Base-by-base conservation (phyloP, 2,329 filamentous ascomycete genomes). In the Exophiala mesophila region DNA sequence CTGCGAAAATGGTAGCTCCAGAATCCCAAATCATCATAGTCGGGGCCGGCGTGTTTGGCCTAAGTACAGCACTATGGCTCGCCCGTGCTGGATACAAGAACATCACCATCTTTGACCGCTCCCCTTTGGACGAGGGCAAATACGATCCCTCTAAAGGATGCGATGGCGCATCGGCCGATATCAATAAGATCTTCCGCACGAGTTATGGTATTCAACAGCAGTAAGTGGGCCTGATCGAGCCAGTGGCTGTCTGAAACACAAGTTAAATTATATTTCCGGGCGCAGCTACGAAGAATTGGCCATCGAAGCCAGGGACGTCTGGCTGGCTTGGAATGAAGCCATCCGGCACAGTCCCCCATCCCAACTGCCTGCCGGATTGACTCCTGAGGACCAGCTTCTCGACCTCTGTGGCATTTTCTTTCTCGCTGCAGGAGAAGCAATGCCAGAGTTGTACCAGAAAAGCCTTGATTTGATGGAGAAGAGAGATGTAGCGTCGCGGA, bases 171-270 rank as follows among this genome's bases (percentile, higher is more conserved):
- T 85, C 82, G 0, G 82, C 78, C 68, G 82, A 87, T 63, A 80
- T 80, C 73, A 85, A 83, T 66, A 85, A 85, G 61, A 79, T 83
- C 19, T 71, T 85, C 12, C 77, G 82, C 43, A 78, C 80, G 35
- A 82, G 85, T 60, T 85, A 85, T 63, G 70, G 76, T 41, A 77
- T 82, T 53, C 24, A 31, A 16, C 13, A 6, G 17, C n/a, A 31
- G 29, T 31, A 31, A 31, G 29, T 13, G 29, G 29, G n/a, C n/a
- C n/a, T n/a, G n/a, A n/a, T n/a, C n/a, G n/a, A n/a, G n/a, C n/a
- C n/a, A n/a, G n/a, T n/a, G n/a, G n/a, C n/a, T n/a, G n/a, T n/a
- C n/a, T n/a, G n/a, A n/a, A n/a, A n/a, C n/a, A n/a, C n/a, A n/a
- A n/a, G n/a, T n/a, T 31, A 31, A 16, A 31, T 13, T 31, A 6